Evolutionary conservation across 164 flowering plant genomes (phyloP).

Genomic region (Chimonanthus praecox): DNA sequence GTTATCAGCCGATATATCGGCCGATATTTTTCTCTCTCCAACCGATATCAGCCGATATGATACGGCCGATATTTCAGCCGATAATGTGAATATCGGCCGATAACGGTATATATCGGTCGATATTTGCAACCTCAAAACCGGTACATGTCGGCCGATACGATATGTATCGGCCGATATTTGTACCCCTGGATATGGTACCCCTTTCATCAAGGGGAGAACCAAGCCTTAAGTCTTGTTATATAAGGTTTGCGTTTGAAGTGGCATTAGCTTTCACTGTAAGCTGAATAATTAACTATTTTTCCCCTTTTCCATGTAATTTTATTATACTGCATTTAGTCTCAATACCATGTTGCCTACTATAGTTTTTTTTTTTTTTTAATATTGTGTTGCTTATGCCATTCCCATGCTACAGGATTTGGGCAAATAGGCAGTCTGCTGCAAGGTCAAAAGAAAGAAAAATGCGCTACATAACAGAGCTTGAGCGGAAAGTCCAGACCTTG

Average conservation of each 20-base stretch:
- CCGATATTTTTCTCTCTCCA: too few species aligned
- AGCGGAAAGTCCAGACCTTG: constrained; percentile 84
- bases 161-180: too few species aligned
- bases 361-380: not conserved
- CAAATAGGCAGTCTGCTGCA: constrained; percentile 98
- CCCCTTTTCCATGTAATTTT: not conserved
- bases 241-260: not conserved
- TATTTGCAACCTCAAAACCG: too few species aligned
- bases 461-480: constrained; percentile 96
- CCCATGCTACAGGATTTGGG: constrained; percentile 70
- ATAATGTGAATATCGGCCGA: too few species aligned
- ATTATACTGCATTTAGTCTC: not conserved
- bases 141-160: too few species aligned
- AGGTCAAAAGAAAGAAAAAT: constrained; percentile 97
- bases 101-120: too few species aligned
- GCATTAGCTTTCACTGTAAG: not conserved
- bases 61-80: too few species aligned
- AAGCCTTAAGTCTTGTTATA: not conserved
- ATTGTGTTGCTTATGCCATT: not conserved
- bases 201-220: not conserved
- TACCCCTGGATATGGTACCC: too few species aligned
- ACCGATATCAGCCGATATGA: too few species aligned
- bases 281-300: not conserved
- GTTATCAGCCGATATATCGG: too few species aligned
- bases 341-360: not conserved